These are phyloP conservation scores for Cucumis melo DNA, from an alignment of 306 rosid species.

Conservation along the genomic window DNA sequence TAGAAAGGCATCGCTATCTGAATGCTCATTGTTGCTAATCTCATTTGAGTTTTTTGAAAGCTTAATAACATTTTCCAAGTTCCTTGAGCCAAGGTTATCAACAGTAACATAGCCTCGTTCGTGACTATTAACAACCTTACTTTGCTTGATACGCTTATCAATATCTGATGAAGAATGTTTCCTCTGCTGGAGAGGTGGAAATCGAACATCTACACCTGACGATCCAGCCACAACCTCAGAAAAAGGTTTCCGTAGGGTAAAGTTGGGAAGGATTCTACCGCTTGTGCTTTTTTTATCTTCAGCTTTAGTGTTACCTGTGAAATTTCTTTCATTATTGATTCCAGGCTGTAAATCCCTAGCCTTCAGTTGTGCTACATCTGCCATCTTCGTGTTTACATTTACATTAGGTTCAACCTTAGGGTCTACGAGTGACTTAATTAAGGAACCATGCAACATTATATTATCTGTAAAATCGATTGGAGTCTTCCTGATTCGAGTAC, in stretches of 20 bases:
- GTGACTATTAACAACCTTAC: conserved; percentile 23
- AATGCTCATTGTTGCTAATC: conserved; percentile 17
- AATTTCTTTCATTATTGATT: conserved; percentile 26
- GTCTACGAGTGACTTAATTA: conserved; percentile 8
- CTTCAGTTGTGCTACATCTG: conserved; percentile 18
- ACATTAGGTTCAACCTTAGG: conserved; percentile 28
- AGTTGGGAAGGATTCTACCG: conserved; percentile 59
- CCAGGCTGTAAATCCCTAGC: conserved; percentile 28
- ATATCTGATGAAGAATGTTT: conserved; percentile 30
- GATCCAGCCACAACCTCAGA: conserved; percentile 96
- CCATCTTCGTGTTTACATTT: conserved; percentile 24
- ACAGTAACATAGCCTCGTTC: conserved; percentile 23
- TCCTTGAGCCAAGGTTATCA: conserved; percentile 30
- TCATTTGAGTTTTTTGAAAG: conserved; percentile 25
- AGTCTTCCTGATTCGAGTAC: conserved; percentile 29
- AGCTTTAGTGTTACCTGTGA: conserved; percentile 24
- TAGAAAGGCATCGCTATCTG: conserved; percentile 40
- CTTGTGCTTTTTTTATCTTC: conserved; percentile 49
- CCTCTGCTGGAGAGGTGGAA: conserved; percentile 81
- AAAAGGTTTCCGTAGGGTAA: conserved; percentile 76
- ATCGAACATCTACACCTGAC: conserved; percentile 44
- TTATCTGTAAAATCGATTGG: conserved; percentile 25
- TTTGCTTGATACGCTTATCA: conserved; percentile 47
- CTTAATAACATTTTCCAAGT: conserved; percentile 25
- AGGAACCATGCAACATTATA: conserved; percentile 26